phyloP scores from a whole-genome alignment of 1,284 basidiomycete genomes.

The Ustilago tritici region DNA sequence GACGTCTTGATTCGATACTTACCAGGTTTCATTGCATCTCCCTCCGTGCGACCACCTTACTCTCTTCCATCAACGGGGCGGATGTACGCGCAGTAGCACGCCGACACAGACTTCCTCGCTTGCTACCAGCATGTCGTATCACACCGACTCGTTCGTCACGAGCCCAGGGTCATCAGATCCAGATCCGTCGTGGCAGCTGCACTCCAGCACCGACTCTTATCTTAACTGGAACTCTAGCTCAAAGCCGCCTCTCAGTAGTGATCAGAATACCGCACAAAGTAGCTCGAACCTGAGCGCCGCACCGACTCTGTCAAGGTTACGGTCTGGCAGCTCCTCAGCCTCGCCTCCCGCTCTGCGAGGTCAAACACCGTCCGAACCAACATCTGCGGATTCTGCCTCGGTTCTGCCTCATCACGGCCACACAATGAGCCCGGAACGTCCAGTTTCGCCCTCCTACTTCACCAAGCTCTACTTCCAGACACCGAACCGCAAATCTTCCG shows the following conservation, averaged over 20 bases:
- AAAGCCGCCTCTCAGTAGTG: conserved; percentile 13
- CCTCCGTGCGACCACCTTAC: neutral
- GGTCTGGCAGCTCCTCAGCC: conserved; percentile 21
- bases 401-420: conserved; percentile 34
- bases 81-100: conserved; percentile 3
- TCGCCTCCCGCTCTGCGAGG: conserved; percentile 7
- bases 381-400: conserved; percentile 23
- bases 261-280: conserved; percentile 2
- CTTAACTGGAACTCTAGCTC: conserved; percentile 27
- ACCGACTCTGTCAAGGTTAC: conserved; percentile 20
- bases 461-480: conserved; percentile 42
- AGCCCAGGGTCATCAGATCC: conserved; percentile 21
- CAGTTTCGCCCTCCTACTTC: conserved; percentile 48
- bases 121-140: conserved; percentile 38
- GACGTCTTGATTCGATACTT: neutral
- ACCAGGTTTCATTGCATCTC: neutral
- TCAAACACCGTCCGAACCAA: conserved; percentile 23
- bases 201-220: conserved; percentile 52
- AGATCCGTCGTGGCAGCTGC: conserved; percentile 34
- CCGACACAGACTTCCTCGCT: neutral
- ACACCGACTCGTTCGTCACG: conserved; percentile 26
- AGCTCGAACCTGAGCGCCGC: conserved; percentile 14
- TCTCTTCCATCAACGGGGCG: neutral
- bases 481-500: conserved; percentile 29
- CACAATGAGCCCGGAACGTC: conserved; percentile 29